Evolutionary conservation across 2,329 filamentous ascomycete species (phyloP).

Genomic region (Penicillium sp.): DNA sequence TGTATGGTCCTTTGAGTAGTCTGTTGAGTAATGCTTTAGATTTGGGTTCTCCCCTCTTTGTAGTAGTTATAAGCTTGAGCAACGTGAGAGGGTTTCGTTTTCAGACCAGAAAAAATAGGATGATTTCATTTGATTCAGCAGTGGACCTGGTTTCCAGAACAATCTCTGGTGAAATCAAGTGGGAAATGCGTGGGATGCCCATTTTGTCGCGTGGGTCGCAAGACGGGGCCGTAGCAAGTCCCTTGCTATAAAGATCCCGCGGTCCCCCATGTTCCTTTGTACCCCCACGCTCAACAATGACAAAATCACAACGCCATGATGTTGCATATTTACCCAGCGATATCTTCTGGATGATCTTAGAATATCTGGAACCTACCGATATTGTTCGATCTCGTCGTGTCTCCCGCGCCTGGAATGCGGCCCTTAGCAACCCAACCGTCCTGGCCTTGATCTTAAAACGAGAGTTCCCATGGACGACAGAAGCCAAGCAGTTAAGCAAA

Average conservation of each 20-base stretch:
- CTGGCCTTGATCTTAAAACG: conserved; percentile 52
- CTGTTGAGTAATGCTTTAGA: no score
- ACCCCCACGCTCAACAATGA: conserved; percentile 11
- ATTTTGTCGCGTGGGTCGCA: background rate
- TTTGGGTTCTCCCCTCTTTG: no score
- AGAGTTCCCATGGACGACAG: conserved; percentile 57
- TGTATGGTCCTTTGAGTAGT: no score
- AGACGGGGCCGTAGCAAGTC: background rate
- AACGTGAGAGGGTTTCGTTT: no score
- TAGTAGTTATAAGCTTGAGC: no score
- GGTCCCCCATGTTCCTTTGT: background rate
- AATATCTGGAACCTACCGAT: conserved; percentile 53
- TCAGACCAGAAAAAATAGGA: no score
- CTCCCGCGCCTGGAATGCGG: conserved; percentile 51
- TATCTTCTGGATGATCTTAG: conserved; percentile 58
- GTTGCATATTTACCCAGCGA: conserved; percentile 55
- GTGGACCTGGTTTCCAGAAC: background rate
- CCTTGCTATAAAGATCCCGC: background rate
- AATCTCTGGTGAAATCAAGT: background rate
- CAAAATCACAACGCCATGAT: conserved; percentile 12
- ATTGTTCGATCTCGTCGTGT: conserved; percentile 56
- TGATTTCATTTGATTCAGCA: background rate
- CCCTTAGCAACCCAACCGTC: conserved; percentile 53
- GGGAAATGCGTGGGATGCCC: background rate
- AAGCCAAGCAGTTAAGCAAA: conserved; percentile 48